Base-by-base conservation (phyloP, 2,329 filamentous ascomycete genomes). In the Hypoxylon sp. region DNA sequence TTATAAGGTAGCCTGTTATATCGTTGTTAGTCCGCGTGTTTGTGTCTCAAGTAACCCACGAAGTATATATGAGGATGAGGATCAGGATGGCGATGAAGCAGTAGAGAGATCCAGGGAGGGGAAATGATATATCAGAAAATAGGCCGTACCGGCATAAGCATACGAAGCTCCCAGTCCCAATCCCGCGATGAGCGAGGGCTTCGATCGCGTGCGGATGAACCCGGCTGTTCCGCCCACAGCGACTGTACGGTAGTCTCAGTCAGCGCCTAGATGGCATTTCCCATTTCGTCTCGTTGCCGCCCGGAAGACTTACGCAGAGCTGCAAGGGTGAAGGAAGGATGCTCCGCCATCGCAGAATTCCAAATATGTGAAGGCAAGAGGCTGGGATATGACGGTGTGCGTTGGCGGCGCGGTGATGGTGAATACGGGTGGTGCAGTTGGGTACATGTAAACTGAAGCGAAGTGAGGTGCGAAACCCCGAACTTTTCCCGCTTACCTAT, bases 1-100 rank as follows among this genome's bases (percentile, higher is more conserved):
- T 81, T 62, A 82, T 75, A 21, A 82, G 78, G 48, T 82, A 82
- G 51, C 80, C 80, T n/a, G n/a, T n/a, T n/a, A n/a, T n/a, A n/a
- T n/a, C n/a, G n/a, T n/a, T n/a, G n/a, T n/a, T n/a, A n/a, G n/a
- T n/a, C n/a, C n/a, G n/a, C n/a, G n/a, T n/a, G n/a, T n/a, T n/a
- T n/a, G n/a, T n/a, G n/a, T n/a, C n/a, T n/a, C n/a, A n/a, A n/a
- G n/a, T n/a, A n/a, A n/a, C n/a, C n/a, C n/a, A n/a, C n/a, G n/a
- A n/a, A n/a, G n/a, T n/a, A n/a, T n/a, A n/a, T n/a, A n/a, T n/a
- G n/a, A n/a, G n/a, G n/a, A n/a, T n/a, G n/a, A n/a, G n/a, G n/a
- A n/a, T n/a, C n/a, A n/a, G n/a, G n/a, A n/a, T n/a, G n/a, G n/a
- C n/a, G n/a, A n/a, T n/a, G n/a, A n/a, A n/a, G n/a, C n/a, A n/a